Base-by-base conservation (phyloP, 116 monocot genomes). In the Zostera marina region DNA sequence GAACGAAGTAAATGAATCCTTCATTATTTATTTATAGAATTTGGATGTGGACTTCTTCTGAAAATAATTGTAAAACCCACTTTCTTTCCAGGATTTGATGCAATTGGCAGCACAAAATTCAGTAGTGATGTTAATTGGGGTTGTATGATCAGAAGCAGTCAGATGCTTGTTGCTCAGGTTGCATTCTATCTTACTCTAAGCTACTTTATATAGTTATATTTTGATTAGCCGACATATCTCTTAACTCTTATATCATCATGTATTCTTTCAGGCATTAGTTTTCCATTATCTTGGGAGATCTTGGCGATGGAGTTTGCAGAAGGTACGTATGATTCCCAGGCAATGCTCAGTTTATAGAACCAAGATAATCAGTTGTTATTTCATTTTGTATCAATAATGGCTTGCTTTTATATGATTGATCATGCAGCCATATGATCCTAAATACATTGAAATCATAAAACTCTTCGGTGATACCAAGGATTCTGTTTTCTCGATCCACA, bases 141-240 rank as follows among this genome's bases (percentile, higher is more conserved):
- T 42, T 98, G 98, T 68, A 98, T 98, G 98, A 85, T 98, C 22
- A 76, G 98, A 80, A 90, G 98, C 78, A 98, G 98, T 67, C 98
- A 98, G 77, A 98, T 98, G 98, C 85, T 98, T 73, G 80, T 98
- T 67, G 87, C 98, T 14, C 98, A 98, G 81, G 93, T 84, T 66
- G 42, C 21, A 25, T 20, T 55, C 22, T 22, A 49, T 45, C 3
- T 32, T 9, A 20, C 12, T 24, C 44, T 24, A 47, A 11, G n/a
- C 32, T 57, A 10, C 40, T 41, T 56, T 19, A 24, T 58, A n/a
- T 22, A 24, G 22, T 47, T 67, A 22, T 12, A 45, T 19, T 58
- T 67, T n/a, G 3, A 4, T 10, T 9, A 13, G 41, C 46, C 38
- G 22, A 14, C 20, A 43, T 21, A 12, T 63, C 53, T 17, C 46